These are phyloP conservation scores for Claviceps sp. DNA, from an alignment of 2,329 filamentous ascomycete genomes.

Conservation along the genomic window DNA sequence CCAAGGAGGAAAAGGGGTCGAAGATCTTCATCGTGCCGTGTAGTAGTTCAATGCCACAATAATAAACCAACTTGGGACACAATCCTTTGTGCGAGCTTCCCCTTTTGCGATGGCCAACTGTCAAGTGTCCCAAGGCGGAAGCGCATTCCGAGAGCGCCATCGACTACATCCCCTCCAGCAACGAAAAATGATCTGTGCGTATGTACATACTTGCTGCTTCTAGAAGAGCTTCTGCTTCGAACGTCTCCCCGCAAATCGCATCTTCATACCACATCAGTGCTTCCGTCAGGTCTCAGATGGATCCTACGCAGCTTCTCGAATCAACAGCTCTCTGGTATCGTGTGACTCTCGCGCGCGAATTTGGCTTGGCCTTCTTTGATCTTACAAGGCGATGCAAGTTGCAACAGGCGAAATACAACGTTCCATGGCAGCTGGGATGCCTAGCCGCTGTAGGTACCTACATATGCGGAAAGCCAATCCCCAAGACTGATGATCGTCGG, in stretches of 20 bases:
- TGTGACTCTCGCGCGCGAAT: neutral
- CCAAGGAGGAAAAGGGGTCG: too few relatives aligned
- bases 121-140: neutral
- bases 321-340: too few relatives aligned
- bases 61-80: neutral
- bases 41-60: too few relatives aligned
- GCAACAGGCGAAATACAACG: slow-evolving; percentile 9
- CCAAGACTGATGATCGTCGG: neutral
- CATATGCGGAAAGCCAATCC: neutral
- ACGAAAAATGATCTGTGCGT: too few relatives aligned
- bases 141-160: neutral
- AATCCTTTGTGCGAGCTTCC: neutral
- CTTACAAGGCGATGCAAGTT: slow-evolving; percentile 1
- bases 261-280: too few relatives aligned
- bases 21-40: too few relatives aligned
- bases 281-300: too few relatives aligned
- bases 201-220: too few relatives aligned
- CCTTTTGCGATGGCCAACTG: neutral
- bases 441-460: neutral
- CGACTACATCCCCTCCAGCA: neutral
- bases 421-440: slow-evolving; percentile 7
- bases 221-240: too few relatives aligned
- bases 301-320: too few relatives aligned
- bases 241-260: too few relatives aligned
- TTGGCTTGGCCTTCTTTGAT: neutral